Base-by-base conservation (phyloP, 2,329 filamentous ascomycete species). In the Alternaria longipes region DNA sequence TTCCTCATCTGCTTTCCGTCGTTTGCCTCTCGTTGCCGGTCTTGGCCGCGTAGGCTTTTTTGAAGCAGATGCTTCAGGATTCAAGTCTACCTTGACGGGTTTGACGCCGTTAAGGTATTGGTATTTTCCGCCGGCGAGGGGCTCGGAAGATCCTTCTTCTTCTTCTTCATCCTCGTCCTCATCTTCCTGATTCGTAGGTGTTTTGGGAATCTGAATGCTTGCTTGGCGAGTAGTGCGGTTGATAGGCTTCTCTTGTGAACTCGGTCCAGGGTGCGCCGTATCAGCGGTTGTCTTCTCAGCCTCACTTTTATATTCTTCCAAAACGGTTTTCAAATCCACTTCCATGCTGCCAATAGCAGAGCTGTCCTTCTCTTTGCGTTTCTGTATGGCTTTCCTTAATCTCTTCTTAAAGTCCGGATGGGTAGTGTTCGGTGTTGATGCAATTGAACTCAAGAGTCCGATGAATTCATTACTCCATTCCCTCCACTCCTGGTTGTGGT, bases 381-480 rank as follows among this genome's bases (percentile, higher is more conserved):
- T 11, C 20, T 56, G 50, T 5, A 60, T 40, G 18, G 46, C 32
- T 40, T 54, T 32, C 16, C 46, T 45, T 1, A 44, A 30, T 49
- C 44, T 56, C 4, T 18, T 32, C 3, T 38, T 54, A 34, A 60
- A 60, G 54, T 56, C 57, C 16, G 26, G 46, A n/a, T 56, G 55
- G 16, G 53, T 60, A 47, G 53, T 53, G 28, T 32, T 38, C 1
- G 53, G 57, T 18, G 34, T 34, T 22, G 57, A 41, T 9, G 57
- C 56, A 20, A 60, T 60, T 26, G 56, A 45, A 24, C 57, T 56
- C 5, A 60, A 20, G n/a, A 60, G 57, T 5, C 26, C 32, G 16
- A 60, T 54, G n/a, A 60, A 56, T 11, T 45, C 53, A 32, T 47
- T 36, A n/a, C 38, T 40, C 57, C 57, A 60, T 52, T 60, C 45